Base-by-base conservation (phyloP, 2,329 filamentous ascomycete species). In the Elsinoe necatrix region DNA sequence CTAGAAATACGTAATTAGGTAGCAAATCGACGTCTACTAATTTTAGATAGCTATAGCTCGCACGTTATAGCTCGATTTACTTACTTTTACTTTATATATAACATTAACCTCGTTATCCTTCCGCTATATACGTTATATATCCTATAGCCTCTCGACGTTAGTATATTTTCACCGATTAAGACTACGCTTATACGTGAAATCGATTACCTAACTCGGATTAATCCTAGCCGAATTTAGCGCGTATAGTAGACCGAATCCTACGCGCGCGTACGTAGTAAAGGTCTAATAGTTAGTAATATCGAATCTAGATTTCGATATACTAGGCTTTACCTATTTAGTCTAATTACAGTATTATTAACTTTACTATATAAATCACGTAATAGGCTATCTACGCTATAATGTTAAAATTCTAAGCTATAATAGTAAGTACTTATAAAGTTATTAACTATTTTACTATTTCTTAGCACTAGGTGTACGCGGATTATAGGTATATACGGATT, bases 91-190 rank as follows among this genome's bases (percentile, higher is more conserved):
- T 27, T 55, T 12, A 8, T 20, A 18, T 14, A 31, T 43, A 34
- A 45, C 16, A 55, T 55, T 9, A 25, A 55, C 52, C 52, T 45
- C 6, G 23, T 55, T 14, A n/a, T 43, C 16, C 23, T 45, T 27
- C 21, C 25, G 1, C 23, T 35, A 14, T 45, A 55, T 34, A 12
- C 21, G 14, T 55, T 18, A 12, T 29, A 57, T 43, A 20, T 52
- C n/a, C 21, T 52, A 12, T 43, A 57, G 23, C 55, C 45, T 8
- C 52, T 55, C 3, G 27, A 55, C 21, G 39, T 55, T 18, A 34
- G 20, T 9, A 12, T 27, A 29, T 55, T 55, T 35, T 20, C 14
- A 41, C 39, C 39, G 3, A 16, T 55, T 43, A 55, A 55, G 39
- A 48, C 43, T 5, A 20, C 23, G 5, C 11, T 50, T 18, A 50